Percentiles rank a stretch among this genome's conserved stretches.
These are phyloP conservation scores for Dissophora ornata DNA, from an alignment of 192 early-diverging fungal species.

Conservation along the genomic window DNA sequence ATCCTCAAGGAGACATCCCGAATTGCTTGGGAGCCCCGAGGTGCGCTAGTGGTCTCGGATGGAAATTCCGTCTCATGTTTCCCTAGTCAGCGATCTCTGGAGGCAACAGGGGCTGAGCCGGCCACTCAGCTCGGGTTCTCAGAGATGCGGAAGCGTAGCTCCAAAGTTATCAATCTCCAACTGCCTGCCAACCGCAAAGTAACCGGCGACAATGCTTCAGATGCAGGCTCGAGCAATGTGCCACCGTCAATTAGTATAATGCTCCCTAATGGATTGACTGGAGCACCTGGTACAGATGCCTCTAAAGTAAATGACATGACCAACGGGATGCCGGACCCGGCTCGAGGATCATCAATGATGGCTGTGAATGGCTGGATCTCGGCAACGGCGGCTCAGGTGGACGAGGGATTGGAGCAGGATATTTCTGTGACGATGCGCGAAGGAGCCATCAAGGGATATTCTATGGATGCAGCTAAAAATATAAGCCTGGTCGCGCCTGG, in stretches of 20 bases:
- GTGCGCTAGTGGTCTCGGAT: slow-evolving; percentile 58
- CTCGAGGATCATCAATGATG: slow-evolving; percentile 29
- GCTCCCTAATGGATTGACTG: slow-evolving; percentile 13
- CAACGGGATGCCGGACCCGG: slow-evolving; percentile 4
- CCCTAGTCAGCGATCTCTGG: slow-evolving; percentile 40
- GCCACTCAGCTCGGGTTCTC: slow-evolving; percentile 40
- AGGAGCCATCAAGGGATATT: slow-evolving; percentile 82
- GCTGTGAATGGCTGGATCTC: slow-evolving; percentile 27
- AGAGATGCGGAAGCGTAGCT: slow-evolving; percentile 47
- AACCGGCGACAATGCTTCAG: slow-evolving; percentile 16
- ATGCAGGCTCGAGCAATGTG: background rate
- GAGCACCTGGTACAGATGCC: slow-evolving; percentile 11
- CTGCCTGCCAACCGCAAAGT: slow-evolving; percentile 41
- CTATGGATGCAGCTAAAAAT: slow-evolving; percentile 73
- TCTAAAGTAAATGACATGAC: slow-evolving; percentile 16
- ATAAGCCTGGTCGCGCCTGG: slow-evolving; percentile 62
- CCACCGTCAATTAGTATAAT: slow-evolving; percentile 34
- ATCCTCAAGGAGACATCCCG: slow-evolving; percentile 61
- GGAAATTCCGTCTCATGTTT: slow-evolving; percentile 51
- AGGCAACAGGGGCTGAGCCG: slow-evolving; percentile 26
- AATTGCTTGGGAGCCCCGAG: slow-evolving; percentile 66
- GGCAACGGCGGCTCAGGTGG: slow-evolving; percentile 11
- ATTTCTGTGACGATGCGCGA: slow-evolving; percentile 85
- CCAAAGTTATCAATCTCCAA: slow-evolving; percentile 44
- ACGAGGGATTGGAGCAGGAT: slow-evolving; percentile 62